Evolutionary conservation across 345 rosid species (phyloP).

Genomic region (Eucalyptus sideroxylon): DNA sequence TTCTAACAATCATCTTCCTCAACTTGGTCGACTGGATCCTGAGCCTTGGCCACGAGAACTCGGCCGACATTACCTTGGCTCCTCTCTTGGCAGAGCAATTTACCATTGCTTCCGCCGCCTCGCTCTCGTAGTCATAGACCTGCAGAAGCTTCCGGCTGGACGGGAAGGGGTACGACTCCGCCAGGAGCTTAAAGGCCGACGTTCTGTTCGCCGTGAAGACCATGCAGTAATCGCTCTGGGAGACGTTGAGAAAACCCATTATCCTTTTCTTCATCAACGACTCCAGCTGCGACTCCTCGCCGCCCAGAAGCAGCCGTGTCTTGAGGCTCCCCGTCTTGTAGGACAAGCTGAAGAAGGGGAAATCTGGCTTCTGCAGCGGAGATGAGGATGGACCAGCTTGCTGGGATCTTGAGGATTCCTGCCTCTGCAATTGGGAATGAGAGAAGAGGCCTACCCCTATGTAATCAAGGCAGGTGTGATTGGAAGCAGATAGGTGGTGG

Average conservation of each 20-base stretch:
- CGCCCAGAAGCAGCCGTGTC: conserved; percentile 74
- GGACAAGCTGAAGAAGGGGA: conserved; percentile 79
- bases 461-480: conserved; percentile 83
- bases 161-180: conserved; percentile 79
- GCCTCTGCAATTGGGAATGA: conserved; percentile 49
- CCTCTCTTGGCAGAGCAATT: conserved; percentile 62
- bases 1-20: conserved; percentile 48
- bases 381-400: conserved; percentile 23
- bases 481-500: conserved; percentile 46
- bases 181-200: conserved; percentile 85
- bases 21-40: conserved; percentile 56
- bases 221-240: conserved; percentile 72
- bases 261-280: conserved; percentile 61
- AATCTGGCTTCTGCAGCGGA: conserved; percentile 6
- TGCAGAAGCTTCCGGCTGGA: conserved; percentile 51
- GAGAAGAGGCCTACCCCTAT: conserved; percentile 86
- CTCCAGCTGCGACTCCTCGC: conserved; percentile 55
- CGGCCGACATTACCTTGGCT: conserved; percentile 61
- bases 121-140: conserved; percentile 86
- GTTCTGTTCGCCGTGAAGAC: conserved; percentile 85
- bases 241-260: conserved; percentile 64
- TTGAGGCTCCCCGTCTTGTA: conserved; percentile 70
- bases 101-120: conserved; percentile 65
- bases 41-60: conserved; percentile 88
- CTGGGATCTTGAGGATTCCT: conserved; percentile 20